These are phyloP conservation scores for Rhodotorula mucilaginosa DNA, from an alignment of 1,284 basidiomycete genomes.

Conservation along the genomic window DNA sequence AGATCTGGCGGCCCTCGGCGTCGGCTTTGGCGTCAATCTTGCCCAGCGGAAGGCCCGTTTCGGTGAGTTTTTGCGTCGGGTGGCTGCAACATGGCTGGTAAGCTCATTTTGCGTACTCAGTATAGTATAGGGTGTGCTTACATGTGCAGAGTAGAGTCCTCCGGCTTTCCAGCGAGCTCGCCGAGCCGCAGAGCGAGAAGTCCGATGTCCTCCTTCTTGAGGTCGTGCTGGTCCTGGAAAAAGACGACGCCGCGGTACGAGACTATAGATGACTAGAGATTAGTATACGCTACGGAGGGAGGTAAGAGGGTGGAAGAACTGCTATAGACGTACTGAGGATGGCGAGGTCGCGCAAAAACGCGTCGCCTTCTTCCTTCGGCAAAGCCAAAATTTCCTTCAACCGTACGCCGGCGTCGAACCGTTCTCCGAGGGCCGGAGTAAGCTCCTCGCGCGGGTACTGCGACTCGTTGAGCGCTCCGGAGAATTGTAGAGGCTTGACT, in stretches of 20 bases:
- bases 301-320: neutral
- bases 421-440: conserved; percentile 18
- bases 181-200: conserved; percentile 57
- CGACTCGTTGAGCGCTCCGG: conserved; percentile 9
- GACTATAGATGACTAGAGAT: conserved; percentile 46
- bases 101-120: neutral
- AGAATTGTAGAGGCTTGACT: conserved; percentile 14
- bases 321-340: conserved; percentile 21
- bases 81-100: conserved; percentile 55
- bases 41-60: conserved; percentile 46
- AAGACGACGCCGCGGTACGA: conserved; percentile 71
- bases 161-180: conserved; percentile 60
- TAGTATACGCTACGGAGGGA: accelerated
- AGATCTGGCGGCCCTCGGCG: conserved; percentile 35
- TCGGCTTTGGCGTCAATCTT: conserved; percentile 42
- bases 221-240: conserved; percentile 60
- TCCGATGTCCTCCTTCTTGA: conserved; percentile 49
- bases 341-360: conserved; percentile 26
- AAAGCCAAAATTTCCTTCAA: conserved; percentile 27
- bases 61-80: conserved; percentile 58
- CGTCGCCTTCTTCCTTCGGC: conserved; percentile 26
- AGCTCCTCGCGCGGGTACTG: conserved; percentile 13
- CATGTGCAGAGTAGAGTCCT: conserved; percentile 53
- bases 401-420: conserved; percentile 20
- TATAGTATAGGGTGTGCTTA: neutral